Percentiles rank a stretch among this genome's conserved stretches.
Evolutionary conservation across 768 basidiomycete genomes (phyloP).

Genomic region (Trametes cingulata): DNA sequence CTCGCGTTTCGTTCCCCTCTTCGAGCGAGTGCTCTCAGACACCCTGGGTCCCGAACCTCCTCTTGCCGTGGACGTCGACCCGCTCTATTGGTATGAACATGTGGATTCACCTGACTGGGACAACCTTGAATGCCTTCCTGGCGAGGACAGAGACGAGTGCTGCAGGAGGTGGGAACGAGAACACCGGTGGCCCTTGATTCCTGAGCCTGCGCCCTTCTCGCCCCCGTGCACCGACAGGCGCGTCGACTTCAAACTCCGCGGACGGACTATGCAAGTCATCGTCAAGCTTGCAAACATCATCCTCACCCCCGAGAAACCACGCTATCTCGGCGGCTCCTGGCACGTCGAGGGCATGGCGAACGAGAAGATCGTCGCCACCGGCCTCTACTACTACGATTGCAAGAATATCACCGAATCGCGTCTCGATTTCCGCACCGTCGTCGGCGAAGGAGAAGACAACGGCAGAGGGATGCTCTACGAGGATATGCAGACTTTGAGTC

Average conservation of each 20-base stretch:
- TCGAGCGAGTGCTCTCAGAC: conserved; percentile 29
- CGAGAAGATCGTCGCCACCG: conserved; percentile 20
- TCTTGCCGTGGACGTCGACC: conserved; percentile 2
- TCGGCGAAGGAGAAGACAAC: conserved; percentile 4
- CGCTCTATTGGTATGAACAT: conserved; percentile 12
- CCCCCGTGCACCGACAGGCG: conserved; percentile 1
- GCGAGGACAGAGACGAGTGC: background rate
- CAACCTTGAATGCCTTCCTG: background rate
- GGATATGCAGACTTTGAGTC: no score
- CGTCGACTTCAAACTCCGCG: conserved; percentile 5
- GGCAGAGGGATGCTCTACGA: background rate
- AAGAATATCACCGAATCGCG: conserved; percentile 36
- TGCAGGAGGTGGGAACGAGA: conserved; percentile 2
- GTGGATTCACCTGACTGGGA: background rate
- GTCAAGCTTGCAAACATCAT: conserved; percentile 43
- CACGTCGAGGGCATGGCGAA: conserved; percentile 32
- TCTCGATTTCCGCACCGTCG: conserved; percentile 37
- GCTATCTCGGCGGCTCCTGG: conserved; percentile 36
- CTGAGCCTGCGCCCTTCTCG: conserved; percentile 17
- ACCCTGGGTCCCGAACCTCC: conserved; percentile 1
- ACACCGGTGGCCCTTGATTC: conserved; percentile 16
- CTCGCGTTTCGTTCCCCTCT: conserved; percentile 30
- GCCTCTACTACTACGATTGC: conserved; percentile 31
- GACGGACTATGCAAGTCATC: conserved; percentile 34
- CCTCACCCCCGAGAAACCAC: conserved; percentile 32